phyloP scores from a whole-genome alignment of 2,329 filamentous ascomycete genomes.

The Verticillium isaacii region DNA sequence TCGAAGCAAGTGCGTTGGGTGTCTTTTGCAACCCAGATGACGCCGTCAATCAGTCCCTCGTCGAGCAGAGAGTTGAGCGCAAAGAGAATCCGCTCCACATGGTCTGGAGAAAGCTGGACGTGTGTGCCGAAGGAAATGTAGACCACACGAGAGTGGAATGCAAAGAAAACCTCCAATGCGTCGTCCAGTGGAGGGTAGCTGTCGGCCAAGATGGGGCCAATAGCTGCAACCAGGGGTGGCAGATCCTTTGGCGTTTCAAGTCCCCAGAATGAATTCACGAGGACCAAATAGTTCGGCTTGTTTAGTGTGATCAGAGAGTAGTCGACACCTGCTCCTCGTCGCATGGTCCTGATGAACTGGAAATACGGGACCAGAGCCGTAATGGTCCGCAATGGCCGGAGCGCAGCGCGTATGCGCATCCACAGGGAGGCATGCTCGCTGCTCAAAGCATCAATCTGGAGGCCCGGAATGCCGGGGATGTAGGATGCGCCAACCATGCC shows the following conservation, averaged over 20 bases:
- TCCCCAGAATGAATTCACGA: conserved; percentile 39
- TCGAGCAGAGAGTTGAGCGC: background rate
- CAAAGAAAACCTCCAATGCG: conserved; percentile 22
- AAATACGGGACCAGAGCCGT: background rate
- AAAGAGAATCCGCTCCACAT: conserved; percentile 24
- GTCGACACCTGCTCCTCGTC: conserved; percentile 24
- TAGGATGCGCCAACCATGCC: conserved; percentile 30
- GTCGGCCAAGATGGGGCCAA: conserved; percentile 35
- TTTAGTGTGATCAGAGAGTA: conserved; percentile 19
- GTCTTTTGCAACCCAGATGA: conserved; percentile 30
- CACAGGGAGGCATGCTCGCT: conserved; percentile 32
- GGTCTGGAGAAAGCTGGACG: conserved; percentile 22
- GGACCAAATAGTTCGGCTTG: conserved; percentile 34
- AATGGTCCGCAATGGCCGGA: conserved; percentile 23
- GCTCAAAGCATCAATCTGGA: conserved; percentile 32
- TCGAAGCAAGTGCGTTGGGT: conserved; percentile 17
- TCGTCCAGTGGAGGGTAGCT: conserved; percentile 24
- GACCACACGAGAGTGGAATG: conserved; percentile 23
- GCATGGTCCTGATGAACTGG: conserved; percentile 26
- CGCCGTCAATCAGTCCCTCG: conserved; percentile 26
- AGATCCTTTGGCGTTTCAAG: conserved; percentile 36
- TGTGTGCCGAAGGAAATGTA: conserved; percentile 39
- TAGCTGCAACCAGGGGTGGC: conserved; percentile 29
- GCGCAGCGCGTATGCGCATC: conserved; percentile 29
- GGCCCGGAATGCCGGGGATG: conserved; percentile 35